phyloP scores from a whole-genome alignment of 345 rosid genomes.

The Eucalyptus guilfoylei region DNA sequence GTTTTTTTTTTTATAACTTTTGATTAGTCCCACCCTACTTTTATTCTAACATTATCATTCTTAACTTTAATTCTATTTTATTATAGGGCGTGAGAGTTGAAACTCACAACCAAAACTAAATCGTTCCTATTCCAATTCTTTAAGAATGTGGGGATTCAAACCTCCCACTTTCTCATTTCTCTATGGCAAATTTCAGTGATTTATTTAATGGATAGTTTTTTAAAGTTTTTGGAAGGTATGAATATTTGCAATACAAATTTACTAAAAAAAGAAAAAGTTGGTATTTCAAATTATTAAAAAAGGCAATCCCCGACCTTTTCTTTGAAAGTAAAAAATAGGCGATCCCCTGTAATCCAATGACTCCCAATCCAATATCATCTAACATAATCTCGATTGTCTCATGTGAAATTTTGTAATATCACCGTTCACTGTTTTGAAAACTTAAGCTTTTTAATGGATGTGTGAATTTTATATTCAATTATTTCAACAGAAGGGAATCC shows the following conservation, averaged over 20 bases:
- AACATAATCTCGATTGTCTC: background rate
- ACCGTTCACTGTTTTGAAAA: accelerated
- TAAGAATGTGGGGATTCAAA: too few species aligned
- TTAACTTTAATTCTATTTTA: too few species aligned
- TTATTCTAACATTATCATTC: too few species aligned
- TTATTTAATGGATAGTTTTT: too few species aligned
- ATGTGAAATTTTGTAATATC: too few species aligned
- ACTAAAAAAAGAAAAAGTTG: background rate
- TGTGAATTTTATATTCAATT: too few species aligned
- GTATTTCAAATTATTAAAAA: background rate
- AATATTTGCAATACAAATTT: background rate
- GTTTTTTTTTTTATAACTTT: too few species aligned
- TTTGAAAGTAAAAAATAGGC: background rate
- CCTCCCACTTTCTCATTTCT: accelerated
- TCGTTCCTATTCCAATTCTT: accelerated
- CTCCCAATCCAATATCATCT: accelerated
- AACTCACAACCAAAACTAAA: accelerated
- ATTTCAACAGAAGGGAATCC: background rate
- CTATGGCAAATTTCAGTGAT: accelerated
- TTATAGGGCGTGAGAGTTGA: accelerated
- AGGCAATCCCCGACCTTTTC: background rate
- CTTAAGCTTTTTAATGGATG: too few species aligned
- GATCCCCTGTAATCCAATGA: background rate
- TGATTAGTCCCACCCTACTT: too few species aligned
- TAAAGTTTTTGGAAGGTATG: background rate